Evolutionary conservation across 75 land plant genomes (phyloP).

Genomic region (Cryptomeria japonica): DNA sequence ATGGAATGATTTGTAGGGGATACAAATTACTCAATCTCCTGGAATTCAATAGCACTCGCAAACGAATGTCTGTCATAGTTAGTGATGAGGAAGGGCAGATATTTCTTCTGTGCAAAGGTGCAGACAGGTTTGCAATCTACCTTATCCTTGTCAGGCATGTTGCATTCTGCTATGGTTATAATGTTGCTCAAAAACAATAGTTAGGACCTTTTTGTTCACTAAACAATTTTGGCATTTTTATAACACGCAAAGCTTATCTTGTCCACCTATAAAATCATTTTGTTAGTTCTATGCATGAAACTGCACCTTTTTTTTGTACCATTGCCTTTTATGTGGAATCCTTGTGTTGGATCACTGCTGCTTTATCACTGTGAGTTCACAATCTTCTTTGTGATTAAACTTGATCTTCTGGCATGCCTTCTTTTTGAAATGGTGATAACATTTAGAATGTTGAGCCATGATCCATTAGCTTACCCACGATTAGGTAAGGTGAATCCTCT

Average conservation of each 20-base stretch:
- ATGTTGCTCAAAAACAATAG: neutral
- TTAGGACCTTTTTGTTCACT: neutral
- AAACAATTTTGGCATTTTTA: neutral
- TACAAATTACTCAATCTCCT: slow-evolving; percentile 59
- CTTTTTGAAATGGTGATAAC: neutral
- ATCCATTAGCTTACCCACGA: neutral
- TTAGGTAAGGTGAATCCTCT: neutral
- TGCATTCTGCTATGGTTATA: neutral
- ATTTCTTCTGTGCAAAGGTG: slow-evolving; percentile 66
- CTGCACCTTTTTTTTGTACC: neutral
- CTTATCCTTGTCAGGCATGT: neutral
- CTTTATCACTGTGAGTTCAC: neutral
- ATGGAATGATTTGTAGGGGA: slow-evolving; percentile 37
- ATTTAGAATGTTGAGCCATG: neutral
- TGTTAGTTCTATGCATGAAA: neutral
- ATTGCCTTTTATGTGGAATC: neutral
- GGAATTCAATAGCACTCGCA: slow-evolving; percentile 64
- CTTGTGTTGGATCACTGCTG: neutral
- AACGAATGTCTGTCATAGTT: slow-evolving; percentile 64
- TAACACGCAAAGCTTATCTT: neutral
- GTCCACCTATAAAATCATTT: neutral
- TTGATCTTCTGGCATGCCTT: neutral
- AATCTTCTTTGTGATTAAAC: neutral
- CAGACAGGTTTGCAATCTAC: slow-evolving; percentile 50
- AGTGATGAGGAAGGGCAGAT: slow-evolving; percentile 44